These are phyloP conservation scores for Cryoendolithus antarcticus DNA, from an alignment of 2,329 filamentous ascomycete species.

Conservation along the genomic window DNA sequence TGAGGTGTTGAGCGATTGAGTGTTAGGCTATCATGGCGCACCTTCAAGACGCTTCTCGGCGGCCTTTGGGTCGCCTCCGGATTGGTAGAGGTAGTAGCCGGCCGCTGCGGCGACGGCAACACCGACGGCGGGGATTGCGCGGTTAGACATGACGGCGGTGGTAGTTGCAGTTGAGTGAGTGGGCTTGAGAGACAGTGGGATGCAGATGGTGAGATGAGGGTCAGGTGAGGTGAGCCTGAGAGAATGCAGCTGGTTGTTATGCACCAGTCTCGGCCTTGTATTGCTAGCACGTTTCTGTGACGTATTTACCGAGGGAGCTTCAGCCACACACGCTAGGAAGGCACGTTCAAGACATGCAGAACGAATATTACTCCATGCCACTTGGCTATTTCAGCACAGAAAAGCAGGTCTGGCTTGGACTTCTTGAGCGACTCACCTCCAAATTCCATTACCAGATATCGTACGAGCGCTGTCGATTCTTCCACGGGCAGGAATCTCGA, in stretches of 20 bases:
- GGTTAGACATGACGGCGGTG: constrained; percentile 9
- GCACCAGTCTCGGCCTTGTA: too few relatives aligned
- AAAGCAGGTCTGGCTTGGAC: too few relatives aligned
- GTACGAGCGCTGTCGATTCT: background rate
- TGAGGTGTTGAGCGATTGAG: too few relatives aligned
- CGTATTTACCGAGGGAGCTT: too few relatives aligned
- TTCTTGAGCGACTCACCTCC: too few relatives aligned
- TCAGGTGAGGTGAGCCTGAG: background rate
- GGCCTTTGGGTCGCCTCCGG: constrained; percentile 67
- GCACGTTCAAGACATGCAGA: too few relatives aligned
- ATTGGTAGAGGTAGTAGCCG: constrained; percentile 84
- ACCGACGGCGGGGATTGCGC: constrained; percentile 4
- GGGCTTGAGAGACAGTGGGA: background rate
- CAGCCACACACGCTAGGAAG: too few relatives aligned
- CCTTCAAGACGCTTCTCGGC: constrained; percentile 82
- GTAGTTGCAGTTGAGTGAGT: constrained; percentile 2
- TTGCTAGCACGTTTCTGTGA: too few relatives aligned
- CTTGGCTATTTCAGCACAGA: too few relatives aligned
- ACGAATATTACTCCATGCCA: too few relatives aligned
- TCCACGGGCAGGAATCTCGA: background rate
- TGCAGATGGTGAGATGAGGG: constrained; percentile 1
- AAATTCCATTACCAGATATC: too few relatives aligned
- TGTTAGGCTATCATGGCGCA: constrained; percentile 24
- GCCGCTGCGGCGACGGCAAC: constrained; percentile 54
- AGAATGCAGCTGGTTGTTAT: too few relatives aligned